phyloP scores from a whole-genome alignment of 202 grass and related monocot species.

The Schoenoplectus tabernaemontani region DNA sequence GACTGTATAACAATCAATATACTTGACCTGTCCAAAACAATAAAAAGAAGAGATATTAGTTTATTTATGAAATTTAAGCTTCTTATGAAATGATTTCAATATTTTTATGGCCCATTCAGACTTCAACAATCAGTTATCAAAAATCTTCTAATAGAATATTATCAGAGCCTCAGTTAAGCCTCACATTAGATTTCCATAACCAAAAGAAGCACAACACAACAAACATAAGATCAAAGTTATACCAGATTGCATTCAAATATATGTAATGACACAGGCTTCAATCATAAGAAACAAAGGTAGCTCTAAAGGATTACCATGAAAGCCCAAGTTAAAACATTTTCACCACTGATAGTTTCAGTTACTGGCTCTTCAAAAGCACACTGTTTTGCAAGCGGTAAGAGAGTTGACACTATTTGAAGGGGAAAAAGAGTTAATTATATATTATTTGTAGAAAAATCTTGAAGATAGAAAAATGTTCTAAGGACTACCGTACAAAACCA shows the following conservation, averaged over 20 bases:
- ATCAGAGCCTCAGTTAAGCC: background rate
- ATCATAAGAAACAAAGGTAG: slow-evolving; percentile 7
- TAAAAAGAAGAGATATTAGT: slow-evolving; percentile 10
- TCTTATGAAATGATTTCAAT: background rate
- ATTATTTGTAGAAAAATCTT: background rate
- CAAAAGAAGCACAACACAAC: background rate
- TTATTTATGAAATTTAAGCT: background rate
- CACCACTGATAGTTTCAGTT: slow-evolving; percentile 65
- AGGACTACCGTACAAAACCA: background rate
- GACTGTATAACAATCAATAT: slow-evolving; percentile 70
- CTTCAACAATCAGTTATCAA: background rate
- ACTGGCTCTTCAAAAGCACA: slow-evolving; percentile 78
- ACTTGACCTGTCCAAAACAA: slow-evolving; percentile 48
- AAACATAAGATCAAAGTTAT: background rate
- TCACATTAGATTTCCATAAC: background rate
- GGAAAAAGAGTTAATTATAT: background rate
- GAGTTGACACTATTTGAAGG: slow-evolving; percentile 58
- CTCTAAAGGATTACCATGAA: slow-evolving; percentile 55
- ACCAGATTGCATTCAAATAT: background rate
- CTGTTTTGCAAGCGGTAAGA: slow-evolving; percentile 79
- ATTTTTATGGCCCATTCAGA: background rate
- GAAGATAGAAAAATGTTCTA: background rate
- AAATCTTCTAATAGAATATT: background rate
- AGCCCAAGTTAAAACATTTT: slow-evolving; percentile 92
- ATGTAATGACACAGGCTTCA: background rate